Conservation (phyloP, 495 filamentous ascomycete species). For the Neurospora pannonica region DNA sequence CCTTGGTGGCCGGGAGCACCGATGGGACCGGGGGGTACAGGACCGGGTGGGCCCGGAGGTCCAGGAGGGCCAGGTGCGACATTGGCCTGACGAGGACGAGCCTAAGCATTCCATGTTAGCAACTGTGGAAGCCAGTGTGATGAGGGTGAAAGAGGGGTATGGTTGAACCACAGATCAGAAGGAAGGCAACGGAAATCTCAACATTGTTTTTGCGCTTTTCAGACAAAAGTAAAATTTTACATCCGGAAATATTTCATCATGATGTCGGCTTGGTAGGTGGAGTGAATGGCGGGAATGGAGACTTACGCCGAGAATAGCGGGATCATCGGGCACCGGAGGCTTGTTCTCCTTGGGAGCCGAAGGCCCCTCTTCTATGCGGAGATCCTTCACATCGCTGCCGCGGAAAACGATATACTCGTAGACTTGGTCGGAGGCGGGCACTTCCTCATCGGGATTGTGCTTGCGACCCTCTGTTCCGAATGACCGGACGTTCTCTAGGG, state of each 20-base stretch:
- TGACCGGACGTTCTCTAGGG: conserved; percentile 87
- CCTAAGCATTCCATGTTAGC: conserved; percentile 24
- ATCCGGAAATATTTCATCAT: conserved; percentile 86
- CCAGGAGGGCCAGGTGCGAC: conserved; percentile 29
- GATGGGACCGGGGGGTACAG: conserved; percentile 17
- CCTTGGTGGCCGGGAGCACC: conserved; percentile 22
- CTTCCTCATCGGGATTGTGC: conserved; percentile 66
- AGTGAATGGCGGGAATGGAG: neutral
- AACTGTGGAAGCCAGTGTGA: conserved; percentile 1
- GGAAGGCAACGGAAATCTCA: conserved; percentile 99
- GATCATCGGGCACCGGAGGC: conserved; percentile 82
- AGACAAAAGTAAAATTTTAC: conserved; percentile 64
- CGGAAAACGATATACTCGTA: conserved; percentile 99
- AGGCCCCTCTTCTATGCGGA: conserved; percentile 76
- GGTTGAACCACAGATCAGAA: conserved; percentile 56
- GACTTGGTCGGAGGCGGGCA: conserved; percentile 67
- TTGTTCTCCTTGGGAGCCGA: conserved; percentile 56
- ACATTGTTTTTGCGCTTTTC: conserved; percentile 79
- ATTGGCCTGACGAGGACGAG: conserved; percentile 29
- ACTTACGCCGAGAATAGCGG: conserved; percentile 96
- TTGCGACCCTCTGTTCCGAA: conserved; percentile 88
- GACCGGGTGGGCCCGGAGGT: conserved; percentile 7
- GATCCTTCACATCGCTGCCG: conserved; percentile 96
- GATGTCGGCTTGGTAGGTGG: conserved; percentile 4
- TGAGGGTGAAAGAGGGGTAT: neutral